phyloP scores from a whole-genome alignment of 73 alveolate species.

The Uronychia binucleata region DNA sequence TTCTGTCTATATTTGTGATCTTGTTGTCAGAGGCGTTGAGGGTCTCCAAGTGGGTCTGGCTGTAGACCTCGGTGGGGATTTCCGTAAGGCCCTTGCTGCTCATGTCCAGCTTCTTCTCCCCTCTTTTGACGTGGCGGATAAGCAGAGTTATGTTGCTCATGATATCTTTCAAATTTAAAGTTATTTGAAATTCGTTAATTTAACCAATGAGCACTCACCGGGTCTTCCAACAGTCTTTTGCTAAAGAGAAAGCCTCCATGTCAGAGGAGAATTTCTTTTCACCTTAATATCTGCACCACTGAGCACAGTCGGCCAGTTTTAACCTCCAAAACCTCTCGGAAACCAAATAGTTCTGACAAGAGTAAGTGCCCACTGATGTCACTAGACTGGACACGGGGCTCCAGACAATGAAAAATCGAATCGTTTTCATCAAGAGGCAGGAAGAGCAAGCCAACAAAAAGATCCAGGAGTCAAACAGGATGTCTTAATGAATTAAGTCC shows the following conservation, averaged over 20 bases:
- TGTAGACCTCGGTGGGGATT: slow-evolving; percentile 73
- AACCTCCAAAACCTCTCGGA: not conserved
- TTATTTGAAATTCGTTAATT: not conserved
- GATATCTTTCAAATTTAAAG: not conserved
- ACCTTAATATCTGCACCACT: not conserved
- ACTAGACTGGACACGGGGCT: not conserved
- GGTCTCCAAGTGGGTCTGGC: slow-evolving; percentile 68
- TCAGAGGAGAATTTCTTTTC: not conserved
- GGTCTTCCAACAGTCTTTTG: not conserved
- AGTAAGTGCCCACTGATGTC: not conserved
- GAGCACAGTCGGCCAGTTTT: not conserved
- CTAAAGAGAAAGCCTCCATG: not conserved
- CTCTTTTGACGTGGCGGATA: slow-evolving; percentile 85
- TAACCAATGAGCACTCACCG: not conserved
- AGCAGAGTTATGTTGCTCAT: slow-evolving; percentile 84
- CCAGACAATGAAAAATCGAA: not conserved
- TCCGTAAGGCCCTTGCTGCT: slow-evolving; percentile 72
- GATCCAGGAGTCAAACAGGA: not conserved
- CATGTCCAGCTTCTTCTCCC: slow-evolving; percentile 67
- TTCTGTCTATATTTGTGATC: slow-evolving; percentile 41
- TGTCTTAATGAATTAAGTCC: not conserved
- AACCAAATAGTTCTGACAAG: not conserved
- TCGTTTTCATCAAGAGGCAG: not conserved
- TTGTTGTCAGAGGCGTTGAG: slow-evolving; percentile 71
- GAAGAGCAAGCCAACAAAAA: not conserved